Conservation (phyloP, 495 filamentous ascomycete species). For the Letharia columbiana region DNA sequence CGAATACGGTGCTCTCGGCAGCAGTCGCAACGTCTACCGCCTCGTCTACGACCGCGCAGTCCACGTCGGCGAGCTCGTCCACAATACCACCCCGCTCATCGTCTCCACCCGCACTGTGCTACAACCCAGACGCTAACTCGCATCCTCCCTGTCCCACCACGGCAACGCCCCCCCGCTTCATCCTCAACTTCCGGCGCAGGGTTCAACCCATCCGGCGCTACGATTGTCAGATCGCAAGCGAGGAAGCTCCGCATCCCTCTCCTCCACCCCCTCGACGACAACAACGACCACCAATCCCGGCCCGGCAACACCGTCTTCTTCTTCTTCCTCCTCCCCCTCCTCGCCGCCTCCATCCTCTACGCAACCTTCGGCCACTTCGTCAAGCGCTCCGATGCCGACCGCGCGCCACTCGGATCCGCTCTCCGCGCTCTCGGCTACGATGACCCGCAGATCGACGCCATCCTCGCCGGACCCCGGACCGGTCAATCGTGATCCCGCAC, state of each 20-base stretch:
- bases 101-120: constrained; percentile 16
- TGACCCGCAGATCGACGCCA: not conserved
- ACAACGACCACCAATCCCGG: too few species aligned
- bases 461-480: too few species aligned
- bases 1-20: not conserved
- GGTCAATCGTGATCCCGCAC: too few species aligned
- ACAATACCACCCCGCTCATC: not conserved
- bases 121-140: constrained; percentile 13
- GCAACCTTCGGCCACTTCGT: not conserved
- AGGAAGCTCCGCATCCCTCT: not conserved
- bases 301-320: not conserved
- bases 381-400: too few species aligned
- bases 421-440: not conserved
- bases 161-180: not conserved
- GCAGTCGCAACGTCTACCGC: not conserved
- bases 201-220: constrained; percentile 5
- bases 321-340: not conserved
- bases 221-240: constrained; percentile 5
- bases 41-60: not conserved
- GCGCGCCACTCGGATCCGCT: too few species aligned
- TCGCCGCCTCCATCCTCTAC: not conserved
- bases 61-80: not conserved
- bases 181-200: not conserved
- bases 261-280: not conserved
- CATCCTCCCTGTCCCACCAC: constrained; percentile 9